Percentiles rank a stretch among this genome's conserved stretches.
phyloP scores from a whole-genome alignment of 148 eudicot species.

The Rhododendron ovatum region DNA sequence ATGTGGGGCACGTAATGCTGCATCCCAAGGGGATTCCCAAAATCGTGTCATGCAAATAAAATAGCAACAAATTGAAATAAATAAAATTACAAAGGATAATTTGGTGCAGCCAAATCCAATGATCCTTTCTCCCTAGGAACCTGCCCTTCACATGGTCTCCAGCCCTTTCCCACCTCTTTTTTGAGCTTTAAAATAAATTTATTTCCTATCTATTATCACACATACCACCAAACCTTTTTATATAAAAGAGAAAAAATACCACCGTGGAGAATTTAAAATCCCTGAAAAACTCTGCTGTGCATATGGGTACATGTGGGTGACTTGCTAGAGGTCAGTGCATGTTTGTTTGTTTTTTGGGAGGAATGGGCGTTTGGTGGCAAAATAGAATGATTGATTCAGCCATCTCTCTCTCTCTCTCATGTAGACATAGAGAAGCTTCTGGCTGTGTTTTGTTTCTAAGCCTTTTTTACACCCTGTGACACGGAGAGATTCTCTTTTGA shows the following conservation, averaged over 20 bases:
- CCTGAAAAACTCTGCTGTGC: background rate
- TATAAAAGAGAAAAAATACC: background rate
- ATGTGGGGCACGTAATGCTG: background rate
- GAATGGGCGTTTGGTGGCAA: background rate
- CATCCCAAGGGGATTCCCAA: background rate
- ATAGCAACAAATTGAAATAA: background rate
- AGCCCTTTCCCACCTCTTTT: background rate
- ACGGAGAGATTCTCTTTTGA: background rate
- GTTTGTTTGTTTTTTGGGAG: background rate
- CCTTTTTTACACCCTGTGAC: constrained; percentile 3
- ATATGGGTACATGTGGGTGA: constrained; percentile 4
- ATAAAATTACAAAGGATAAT: background rate
- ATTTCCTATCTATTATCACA: background rate
- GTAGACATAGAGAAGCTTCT: background rate
- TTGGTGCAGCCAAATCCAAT: constrained; percentile 6
- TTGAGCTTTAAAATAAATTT: background rate
- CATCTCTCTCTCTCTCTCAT: background rate
- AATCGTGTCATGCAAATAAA: background rate
- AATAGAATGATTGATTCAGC: background rate
- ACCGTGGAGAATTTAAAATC: background rate
- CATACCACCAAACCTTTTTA: background rate
- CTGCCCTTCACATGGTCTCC: constrained; percentile 2
- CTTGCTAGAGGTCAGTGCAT: background rate
- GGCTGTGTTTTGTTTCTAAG: background rate
- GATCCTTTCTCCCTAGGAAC: background rate